phyloP scores from a whole-genome alignment of 2,329 filamentous ascomycete species.

The Curvularia spicifera region DNA sequence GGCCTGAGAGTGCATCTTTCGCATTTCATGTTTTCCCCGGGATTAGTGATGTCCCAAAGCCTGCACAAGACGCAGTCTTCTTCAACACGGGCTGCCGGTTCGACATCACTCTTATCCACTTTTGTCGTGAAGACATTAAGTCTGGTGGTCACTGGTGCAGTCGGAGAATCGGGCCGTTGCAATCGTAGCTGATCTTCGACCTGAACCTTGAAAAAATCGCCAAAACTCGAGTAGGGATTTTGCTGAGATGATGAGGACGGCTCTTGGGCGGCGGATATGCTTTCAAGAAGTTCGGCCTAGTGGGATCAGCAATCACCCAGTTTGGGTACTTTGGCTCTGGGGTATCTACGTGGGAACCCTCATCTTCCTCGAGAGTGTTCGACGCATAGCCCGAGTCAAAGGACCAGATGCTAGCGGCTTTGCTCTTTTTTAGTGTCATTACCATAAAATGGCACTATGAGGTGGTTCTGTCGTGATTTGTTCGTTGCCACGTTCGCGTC shows the following conservation, averaged over 20 bases:
- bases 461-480: neutral
- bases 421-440: constrained; percentile 33
- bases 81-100: constrained; percentile 13
- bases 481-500: neutral
- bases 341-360: constrained; percentile 11
- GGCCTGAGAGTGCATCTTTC: constrained; percentile 25
- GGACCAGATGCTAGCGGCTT: constrained; percentile 40
- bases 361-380: constrained; percentile 27
- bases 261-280: constrained; percentile 5
- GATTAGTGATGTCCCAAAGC: constrained; percentile 33
- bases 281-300: constrained; percentile 18
- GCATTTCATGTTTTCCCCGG: constrained; percentile 30
- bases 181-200: constrained; percentile 19
- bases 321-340: neutral
- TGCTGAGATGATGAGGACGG: neutral
- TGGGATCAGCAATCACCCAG: constrained; percentile 7
- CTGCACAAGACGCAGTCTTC: constrained; percentile 32
- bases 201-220: constrained; percentile 19
- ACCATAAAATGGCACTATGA: constrained; percentile 22
- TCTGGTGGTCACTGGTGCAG: constrained; percentile 29
- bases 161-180: constrained; percentile 13
- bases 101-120: constrained; percentile 15
- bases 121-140: constrained; percentile 33
- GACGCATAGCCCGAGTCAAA: constrained; percentile 46
- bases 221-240: constrained; percentile 10